These are phyloP conservation scores for Thelonectria blattea DNA, from an alignment of 2,329 filamentous ascomycete genomes.

Conservation along the genomic window DNA sequence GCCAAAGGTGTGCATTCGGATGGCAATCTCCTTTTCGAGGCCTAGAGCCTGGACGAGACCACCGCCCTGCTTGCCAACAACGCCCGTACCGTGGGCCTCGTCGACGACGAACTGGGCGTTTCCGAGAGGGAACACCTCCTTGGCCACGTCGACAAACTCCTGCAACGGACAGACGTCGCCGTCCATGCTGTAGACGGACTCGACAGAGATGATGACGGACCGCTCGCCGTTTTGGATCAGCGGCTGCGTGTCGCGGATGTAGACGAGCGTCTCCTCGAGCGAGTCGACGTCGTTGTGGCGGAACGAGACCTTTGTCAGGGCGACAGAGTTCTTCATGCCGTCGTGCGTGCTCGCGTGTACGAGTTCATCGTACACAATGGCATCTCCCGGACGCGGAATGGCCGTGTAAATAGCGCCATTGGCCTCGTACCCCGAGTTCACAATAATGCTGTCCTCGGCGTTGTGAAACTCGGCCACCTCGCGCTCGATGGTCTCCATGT, in stretches of 20 bases:
- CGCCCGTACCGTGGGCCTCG: slow-evolving; percentile 60
- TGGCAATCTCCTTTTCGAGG: slow-evolving; percentile 55
- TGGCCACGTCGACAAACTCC: slow-evolving; percentile 45
- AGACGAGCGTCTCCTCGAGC: slow-evolving; percentile 45
- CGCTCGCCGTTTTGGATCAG: slow-evolving; percentile 37
- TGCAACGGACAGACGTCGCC: slow-evolving; percentile 50
- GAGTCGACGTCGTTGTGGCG: slow-evolving; percentile 50
- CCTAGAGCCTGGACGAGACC: slow-evolving; percentile 58
- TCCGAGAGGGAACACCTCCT: slow-evolving; percentile 42
- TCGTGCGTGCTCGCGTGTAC: slow-evolving; percentile 72
- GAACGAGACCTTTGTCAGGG: slow-evolving; percentile 52
- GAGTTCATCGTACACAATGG: slow-evolving; percentile 68
- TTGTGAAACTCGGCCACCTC: slow-evolving; percentile 69
- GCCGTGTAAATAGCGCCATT: slow-evolving; percentile 58
- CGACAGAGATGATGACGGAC: slow-evolving; percentile 48
- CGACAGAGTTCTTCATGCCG: slow-evolving; percentile 65
- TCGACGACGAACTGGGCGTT: slow-evolving; percentile 60
- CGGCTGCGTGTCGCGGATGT: slow-evolving; percentile 40
- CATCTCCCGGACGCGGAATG: slow-evolving; percentile 58
- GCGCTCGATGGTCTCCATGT: slow-evolving; percentile 57
- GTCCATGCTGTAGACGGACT: slow-evolving; percentile 56
- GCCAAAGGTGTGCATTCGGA: slow-evolving; percentile 57
- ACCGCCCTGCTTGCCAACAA: slow-evolving; percentile 54
- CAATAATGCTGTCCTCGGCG: slow-evolving; percentile 62
- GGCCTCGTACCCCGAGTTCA: slow-evolving; percentile 64